phyloP scores from a whole-genome alignment of 768 basidiomycete species.

The Cyathus striatus region DNA sequence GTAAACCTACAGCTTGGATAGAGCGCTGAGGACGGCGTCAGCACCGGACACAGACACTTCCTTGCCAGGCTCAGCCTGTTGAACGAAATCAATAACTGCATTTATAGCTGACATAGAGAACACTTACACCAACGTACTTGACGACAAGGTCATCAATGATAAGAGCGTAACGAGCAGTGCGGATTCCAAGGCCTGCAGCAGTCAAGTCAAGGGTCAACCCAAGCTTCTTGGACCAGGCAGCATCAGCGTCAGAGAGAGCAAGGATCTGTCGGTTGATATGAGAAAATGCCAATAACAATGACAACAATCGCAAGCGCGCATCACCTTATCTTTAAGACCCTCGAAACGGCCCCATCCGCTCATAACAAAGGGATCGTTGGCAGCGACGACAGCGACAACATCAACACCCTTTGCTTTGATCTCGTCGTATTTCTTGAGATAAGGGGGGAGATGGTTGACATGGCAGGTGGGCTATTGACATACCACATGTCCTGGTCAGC shows the following conservation, averaged over 20 bases:
- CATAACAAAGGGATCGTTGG: conserved; percentile 79
- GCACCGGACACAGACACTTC: conserved; percentile 54
- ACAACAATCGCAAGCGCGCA: neutral
- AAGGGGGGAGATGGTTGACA: conserved; percentile 56
- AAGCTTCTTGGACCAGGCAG: conserved; percentile 50
- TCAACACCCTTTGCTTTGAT: conserved; percentile 78
- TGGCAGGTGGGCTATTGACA: conserved; percentile 58
- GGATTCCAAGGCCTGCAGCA: conserved; percentile 43
- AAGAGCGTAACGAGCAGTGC: conserved; percentile 59
- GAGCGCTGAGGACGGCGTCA: conserved; percentile 49
- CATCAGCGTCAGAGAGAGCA: conserved; percentile 49
- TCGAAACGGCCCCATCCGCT: conserved; percentile 58
- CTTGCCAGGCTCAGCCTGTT: conserved; percentile 44
- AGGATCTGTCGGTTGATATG: conserved; percentile 39
- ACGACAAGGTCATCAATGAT: conserved; percentile 69
- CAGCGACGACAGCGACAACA: conserved; percentile 65
- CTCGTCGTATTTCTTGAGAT: conserved; percentile 63
- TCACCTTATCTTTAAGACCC: conserved; percentile 63
- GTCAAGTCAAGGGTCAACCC: conserved; percentile 53
- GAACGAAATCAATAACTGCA: conserved; percentile 5
- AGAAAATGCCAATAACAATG: neutral
- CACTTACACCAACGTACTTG: conserved; percentile 53
- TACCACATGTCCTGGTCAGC: too few relatives aligned
- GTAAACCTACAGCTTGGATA: too few relatives aligned
- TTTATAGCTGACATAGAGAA: neutral